Evolutionary conservation across 2,329 filamentous ascomycete genomes (phyloP).

Genomic region (Penicillium psychrosexuale): DNA sequence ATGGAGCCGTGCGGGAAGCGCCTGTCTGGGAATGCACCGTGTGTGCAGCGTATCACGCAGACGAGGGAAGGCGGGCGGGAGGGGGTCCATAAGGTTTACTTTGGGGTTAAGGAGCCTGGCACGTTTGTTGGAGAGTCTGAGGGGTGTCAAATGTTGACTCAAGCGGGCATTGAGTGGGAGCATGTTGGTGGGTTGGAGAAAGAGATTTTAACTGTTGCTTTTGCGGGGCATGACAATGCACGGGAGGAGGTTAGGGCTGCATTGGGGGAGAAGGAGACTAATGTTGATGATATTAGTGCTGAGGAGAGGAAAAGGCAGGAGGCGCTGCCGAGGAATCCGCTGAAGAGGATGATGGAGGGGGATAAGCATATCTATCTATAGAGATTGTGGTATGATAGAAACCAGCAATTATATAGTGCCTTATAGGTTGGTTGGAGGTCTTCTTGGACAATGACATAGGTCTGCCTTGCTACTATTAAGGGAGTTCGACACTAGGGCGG

Average conservation of each 20-base stretch:
- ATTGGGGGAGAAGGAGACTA: constrained; percentile 31
- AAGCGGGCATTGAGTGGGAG: constrained; percentile 69
- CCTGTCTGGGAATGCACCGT: constrained; percentile 47
- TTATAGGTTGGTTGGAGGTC: background rate
- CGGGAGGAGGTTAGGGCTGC: constrained; percentile 30
- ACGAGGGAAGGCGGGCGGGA: constrained; percentile 49
- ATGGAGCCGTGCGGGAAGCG: constrained; percentile 61
- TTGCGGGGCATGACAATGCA: constrained; percentile 66
- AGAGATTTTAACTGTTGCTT: constrained; percentile 78
- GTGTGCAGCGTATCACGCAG: constrained; percentile 72
- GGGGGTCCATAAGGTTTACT: constrained; percentile 73
- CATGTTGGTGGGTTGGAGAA: constrained; percentile 72
- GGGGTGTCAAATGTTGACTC: constrained; percentile 66
- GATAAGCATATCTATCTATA: constrained; percentile 18
- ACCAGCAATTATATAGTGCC: background rate
- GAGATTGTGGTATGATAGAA: background rate
- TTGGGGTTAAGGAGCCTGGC: constrained; percentile 84
- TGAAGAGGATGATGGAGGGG: constrained; percentile 49
- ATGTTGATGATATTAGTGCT: constrained; percentile 38
- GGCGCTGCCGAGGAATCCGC: constrained; percentile 41
- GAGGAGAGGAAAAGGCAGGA: constrained; percentile 41
- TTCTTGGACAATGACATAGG: background rate
- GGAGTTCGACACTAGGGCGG: too few relatives aligned
- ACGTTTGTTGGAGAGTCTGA: constrained; percentile 84
- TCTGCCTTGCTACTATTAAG: too few relatives aligned